These are phyloP conservation scores for Fermentozyma sake DNA, from an alignment of 1,139 yeast species.

Conservation along the genomic window DNA sequence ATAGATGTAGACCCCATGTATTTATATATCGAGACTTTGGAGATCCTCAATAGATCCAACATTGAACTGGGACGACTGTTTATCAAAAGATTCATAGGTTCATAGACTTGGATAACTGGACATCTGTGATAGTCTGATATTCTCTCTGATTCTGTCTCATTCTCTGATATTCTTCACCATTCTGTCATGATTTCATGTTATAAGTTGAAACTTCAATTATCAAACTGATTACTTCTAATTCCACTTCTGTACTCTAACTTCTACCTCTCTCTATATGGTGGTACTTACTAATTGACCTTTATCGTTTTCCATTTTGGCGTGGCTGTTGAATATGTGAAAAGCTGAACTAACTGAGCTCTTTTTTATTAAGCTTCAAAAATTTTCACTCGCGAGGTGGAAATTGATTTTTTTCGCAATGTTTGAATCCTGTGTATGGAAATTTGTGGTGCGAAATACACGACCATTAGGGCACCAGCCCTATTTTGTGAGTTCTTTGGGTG, in stretches of 20 bases:
- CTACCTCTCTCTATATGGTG: neutral
- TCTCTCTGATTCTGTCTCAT: too few species aligned
- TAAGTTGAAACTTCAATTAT: too few species aligned
- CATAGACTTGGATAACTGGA: too few species aligned
- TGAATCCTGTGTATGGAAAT: neutral
- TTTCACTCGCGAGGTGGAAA: neutral
- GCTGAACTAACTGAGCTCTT: constrained; percentile 8
- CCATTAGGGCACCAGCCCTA: constrained; percentile 4
- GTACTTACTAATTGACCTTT: constrained; percentile 97
- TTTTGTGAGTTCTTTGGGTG: neutral
- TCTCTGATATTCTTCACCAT: too few species aligned
- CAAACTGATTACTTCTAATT: too few species aligned
- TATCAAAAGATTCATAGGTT: too few species aligned
- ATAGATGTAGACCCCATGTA: too few species aligned
- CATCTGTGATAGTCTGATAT: too few species aligned
- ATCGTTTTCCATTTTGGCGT: constrained; percentile 98
- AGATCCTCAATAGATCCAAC: too few species aligned
- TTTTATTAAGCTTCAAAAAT: constrained; percentile 4
- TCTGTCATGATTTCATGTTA: too few species aligned
- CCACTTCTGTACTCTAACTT: neutral
- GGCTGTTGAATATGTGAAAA: constrained; percentile 12
- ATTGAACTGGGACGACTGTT: too few species aligned
- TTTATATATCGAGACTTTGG: too few species aligned
- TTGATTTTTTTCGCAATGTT: neutral
- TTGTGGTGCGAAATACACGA: neutral